Evolutionary conservation across 1,284 basidiomycete species (phyloP), one percentile per base, ranked within the genome.

Genomic region (Pseudozyma sp.): DNA sequence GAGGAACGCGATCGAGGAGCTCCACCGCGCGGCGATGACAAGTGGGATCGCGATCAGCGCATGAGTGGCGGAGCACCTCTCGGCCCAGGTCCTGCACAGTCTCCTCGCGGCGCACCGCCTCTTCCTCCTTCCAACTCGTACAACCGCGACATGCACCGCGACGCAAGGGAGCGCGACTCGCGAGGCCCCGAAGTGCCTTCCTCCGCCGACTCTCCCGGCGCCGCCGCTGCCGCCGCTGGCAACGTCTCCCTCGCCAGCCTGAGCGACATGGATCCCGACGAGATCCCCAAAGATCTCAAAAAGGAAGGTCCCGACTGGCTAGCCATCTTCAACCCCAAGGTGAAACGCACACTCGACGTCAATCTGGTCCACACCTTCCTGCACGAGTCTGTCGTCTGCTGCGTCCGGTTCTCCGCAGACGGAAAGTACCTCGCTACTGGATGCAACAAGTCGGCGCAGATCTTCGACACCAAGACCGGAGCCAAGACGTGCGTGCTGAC

Each of bases 261-360:
- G 34, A 75, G 74, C 65, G 80, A 81, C 48, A 58, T 78, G 70
- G 80, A 81, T 33, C 79, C 80, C 13, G 79, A 80, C 50, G 80
- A 80, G 44, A 86, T 88, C 17, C 86, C 87, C 19, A 84, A 86
- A 49, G 88, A 88, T 49, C 80, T 88, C 56, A 89, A 88, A 78
- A 93, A 92, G 85, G 92, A 94, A 84, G 95, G 94, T 0, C 87
- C 87, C 39, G 97, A 98, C 85, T 99, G 96, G 96, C 92, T 95
- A 80, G 94, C 93, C 17, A 89, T 97, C 54, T 97, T 94, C 87
- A 97, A 94, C 84, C 91, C 92, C 14, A 91, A 92, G 79, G 89
- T 87, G 24, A 92, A 94, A 86, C 88, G 91, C 51, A 88, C 89
- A 63, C 86, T 97, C 59, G 94, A 98, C 84, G 93, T 99, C n/a